Conservation (phyloP, 2,329 filamentous ascomycete species). For the Pseudohalonectria lignicola region DNA sequence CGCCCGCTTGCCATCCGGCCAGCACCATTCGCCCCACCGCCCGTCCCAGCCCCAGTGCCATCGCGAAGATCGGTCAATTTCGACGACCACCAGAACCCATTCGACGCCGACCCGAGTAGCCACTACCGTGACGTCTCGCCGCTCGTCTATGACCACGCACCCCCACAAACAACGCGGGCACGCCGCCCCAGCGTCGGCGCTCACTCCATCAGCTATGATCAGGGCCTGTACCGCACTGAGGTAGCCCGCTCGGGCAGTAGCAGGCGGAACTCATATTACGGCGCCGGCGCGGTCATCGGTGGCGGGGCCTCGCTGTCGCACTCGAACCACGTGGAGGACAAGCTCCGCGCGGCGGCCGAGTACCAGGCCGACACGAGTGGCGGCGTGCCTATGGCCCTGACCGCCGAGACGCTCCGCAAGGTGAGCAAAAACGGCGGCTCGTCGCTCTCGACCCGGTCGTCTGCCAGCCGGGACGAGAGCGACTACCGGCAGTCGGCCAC, state of each 20-base stretch:
- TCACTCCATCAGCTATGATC: conserved; percentile 24
- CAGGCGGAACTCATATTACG: conserved; percentile 30
- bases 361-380: conserved; percentile 46
- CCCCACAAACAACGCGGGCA: too few relatives aligned
- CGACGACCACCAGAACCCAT: conserved; percentile 21
- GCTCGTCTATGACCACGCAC: conserved; percentile 17
- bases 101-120: conserved; percentile 13
- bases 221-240: conserved; percentile 27
- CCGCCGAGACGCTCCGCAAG: conserved; percentile 43
- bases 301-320: too few relatives aligned
- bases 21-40: conserved; percentile 17
- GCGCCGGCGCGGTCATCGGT: conserved; percentile 18
- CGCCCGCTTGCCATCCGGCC: conserved; percentile 10
- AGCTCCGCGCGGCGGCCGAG: conserved; percentile 28
- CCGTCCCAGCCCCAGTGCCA: conserved; percentile 17
- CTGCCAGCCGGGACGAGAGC: conserved; percentile 50
- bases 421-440: conserved; percentile 36
- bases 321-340: conserved; percentile 22
- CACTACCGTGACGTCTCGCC: conserved; percentile 15
- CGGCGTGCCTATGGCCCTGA: conserved; percentile 36
- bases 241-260: conserved; percentile 18
- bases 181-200: conserved; percentile 22
- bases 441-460: conserved; percentile 48
- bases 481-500: conserved; percentile 51
- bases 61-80: conserved; percentile 14